Conservation (phyloP, 2,329 filamentous ascomycete genomes). For the Stagonosporopsis rhizophila region DNA sequence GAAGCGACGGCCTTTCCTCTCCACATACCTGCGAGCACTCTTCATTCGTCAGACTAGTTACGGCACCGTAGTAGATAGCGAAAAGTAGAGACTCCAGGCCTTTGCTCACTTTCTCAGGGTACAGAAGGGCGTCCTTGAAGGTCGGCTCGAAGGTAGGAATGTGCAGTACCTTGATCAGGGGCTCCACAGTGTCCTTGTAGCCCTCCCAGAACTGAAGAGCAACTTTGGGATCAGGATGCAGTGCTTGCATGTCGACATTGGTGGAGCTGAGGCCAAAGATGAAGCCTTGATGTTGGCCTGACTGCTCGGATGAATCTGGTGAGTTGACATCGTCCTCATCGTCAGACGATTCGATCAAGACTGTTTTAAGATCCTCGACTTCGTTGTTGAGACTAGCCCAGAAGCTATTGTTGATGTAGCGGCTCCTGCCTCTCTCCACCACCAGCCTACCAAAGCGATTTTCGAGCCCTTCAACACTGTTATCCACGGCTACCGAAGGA, state of each 20-base stretch:
- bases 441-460: conserved; percentile 72
- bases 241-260: conserved; percentile 68
- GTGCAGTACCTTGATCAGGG: conserved; percentile 74
- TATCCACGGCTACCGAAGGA: conserved; percentile 38
- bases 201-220: conserved; percentile 73
- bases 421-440: conserved; percentile 71
- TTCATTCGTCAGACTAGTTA: conserved; percentile 58
- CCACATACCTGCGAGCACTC: conserved; percentile 59
- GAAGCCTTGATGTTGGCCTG: conserved; percentile 71
- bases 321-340: conserved; percentile 64
- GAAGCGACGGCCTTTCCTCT: conserved; percentile 58
- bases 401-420: conserved; percentile 79
- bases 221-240: conserved; percentile 68
- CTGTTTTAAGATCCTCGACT: conserved; percentile 69
- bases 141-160: conserved; percentile 69
- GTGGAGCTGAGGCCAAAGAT: conserved; percentile 75
- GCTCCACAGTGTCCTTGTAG: conserved; percentile 77
- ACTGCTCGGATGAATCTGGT: conserved; percentile 42
- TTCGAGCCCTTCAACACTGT: conserved; percentile 50
- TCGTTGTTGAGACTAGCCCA: conserved; percentile 80
- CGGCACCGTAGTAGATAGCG: conserved; percentile 66
- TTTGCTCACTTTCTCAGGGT: conserved; percentile 65
- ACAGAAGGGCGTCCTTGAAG: conserved; percentile 66
- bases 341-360: conserved; percentile 67
- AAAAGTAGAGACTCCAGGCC: conserved; percentile 67